Conservation (phyloP, 306 rosid genomes). For the Trichosanthes truncata region DNA sequence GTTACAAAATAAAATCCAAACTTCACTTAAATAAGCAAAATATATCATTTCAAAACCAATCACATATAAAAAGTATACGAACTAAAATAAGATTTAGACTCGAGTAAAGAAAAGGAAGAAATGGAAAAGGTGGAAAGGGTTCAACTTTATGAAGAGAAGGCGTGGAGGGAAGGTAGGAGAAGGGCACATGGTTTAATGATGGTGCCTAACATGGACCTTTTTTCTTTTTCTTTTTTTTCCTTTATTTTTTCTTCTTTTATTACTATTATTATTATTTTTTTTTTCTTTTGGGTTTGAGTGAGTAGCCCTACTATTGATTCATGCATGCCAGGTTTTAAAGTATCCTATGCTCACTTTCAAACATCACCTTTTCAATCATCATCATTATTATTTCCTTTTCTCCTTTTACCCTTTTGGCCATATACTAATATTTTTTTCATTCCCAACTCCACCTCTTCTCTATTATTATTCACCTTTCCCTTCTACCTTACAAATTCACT, state of each 20-base stretch:
- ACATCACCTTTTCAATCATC: slow-evolving; percentile 1
- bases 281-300: neutral
- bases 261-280: neutral
- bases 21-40: too few relatives aligned
- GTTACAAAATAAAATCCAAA: too few relatives aligned
- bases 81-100: neutral
- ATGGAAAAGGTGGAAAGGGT: neutral
- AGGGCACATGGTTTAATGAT: slow-evolving; percentile 1
- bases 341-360: neutral
- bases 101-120: neutral
- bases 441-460: neutral
- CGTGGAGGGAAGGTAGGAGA: neutral
- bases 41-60: too few relatives aligned
- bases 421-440: neutral
- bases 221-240: neutral
- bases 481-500: neutral
- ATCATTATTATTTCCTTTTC: neutral
- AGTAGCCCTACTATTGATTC: neutral
- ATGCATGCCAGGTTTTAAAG: slow-evolving; percentile 6
- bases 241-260: neutral
- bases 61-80: neutral
- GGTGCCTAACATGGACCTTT: neutral
- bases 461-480: neutral
- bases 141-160: neutral
- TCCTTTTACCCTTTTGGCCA: neutral